Conservation (phyloP, 2,329 filamentous ascomycete species). For the Cyclaneusma minus region DNA sequence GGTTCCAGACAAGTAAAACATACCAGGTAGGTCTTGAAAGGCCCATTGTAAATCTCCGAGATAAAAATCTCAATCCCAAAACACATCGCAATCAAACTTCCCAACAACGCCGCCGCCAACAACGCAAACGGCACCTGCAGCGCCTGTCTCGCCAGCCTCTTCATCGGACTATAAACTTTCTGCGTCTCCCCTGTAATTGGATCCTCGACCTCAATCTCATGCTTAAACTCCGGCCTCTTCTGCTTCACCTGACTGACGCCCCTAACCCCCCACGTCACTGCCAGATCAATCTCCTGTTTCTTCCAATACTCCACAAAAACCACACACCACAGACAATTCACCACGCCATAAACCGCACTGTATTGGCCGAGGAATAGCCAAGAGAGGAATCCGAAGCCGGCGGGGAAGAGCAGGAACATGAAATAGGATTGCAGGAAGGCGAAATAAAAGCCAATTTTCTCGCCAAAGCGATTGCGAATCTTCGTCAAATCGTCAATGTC, state of each 20-base stretch:
- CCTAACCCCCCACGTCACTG: conserved; percentile 76
- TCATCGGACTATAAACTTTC: conserved; percentile 43
- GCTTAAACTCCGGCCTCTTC: conserved; percentile 61
- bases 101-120: conserved; percentile 54
- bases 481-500: conserved; percentile 51
- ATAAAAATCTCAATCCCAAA: conserved; percentile 95
- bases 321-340: conserved; percentile 73
- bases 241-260: conserved; percentile 71
- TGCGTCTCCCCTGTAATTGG: conserved; percentile 54
- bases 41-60: conserved; percentile 81
- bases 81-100: conserved; percentile 68
- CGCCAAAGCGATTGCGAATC: conserved; percentile 64
- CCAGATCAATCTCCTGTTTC: conserved; percentile 75
- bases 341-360: conserved; percentile 64
- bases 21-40: conserved; percentile 72
- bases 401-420: conserved; percentile 67
- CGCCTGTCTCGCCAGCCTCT: conserved; percentile 46
- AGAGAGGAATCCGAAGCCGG: conserved; percentile 57
- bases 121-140: conserved; percentile 64
- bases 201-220: conserved; percentile 64
- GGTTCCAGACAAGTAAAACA: conserved; percentile 22
- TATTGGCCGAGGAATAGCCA: conserved; percentile 79
- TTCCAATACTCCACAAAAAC: conserved; percentile 95
- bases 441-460: conserved; percentile 87
- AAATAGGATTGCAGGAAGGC: conserved; percentile 89